Evolutionary conservation across 2,329 filamentous ascomycete genomes (phyloP).

Genomic region (Aspergillus versicolor): DNA sequence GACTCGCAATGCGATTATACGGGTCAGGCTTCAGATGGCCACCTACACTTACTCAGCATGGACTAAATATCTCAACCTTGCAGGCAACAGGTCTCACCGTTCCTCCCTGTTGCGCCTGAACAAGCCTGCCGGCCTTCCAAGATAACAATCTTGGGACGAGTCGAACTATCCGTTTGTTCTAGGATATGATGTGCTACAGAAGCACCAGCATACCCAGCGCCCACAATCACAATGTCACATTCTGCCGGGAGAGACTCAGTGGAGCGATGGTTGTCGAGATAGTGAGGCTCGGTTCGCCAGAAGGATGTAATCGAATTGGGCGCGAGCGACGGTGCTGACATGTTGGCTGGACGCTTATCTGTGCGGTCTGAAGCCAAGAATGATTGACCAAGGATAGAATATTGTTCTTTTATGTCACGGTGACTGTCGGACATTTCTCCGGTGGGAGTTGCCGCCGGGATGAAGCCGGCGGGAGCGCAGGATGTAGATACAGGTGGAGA

Average conservation of each 20-base stretch:
- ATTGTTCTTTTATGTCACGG: too few relatives aligned
- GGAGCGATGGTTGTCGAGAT: conserved; percentile 43
- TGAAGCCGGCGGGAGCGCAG: too few relatives aligned
- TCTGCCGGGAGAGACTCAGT: conserved; percentile 37
- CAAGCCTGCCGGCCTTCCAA: conserved; percentile 43
- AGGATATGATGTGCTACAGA: conserved; percentile 44
- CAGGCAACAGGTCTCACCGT: conserved; percentile 25
- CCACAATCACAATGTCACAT: conserved; percentile 47
- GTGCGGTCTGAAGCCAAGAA: too few relatives aligned
- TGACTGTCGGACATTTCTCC: too few relatives aligned
- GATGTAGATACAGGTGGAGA: too few relatives aligned
- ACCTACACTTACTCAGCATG: conserved; percentile 15
- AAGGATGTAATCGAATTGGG: conserved; percentile 30
- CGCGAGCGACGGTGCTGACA: background rate
- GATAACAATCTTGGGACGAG: conserved; percentile 28
- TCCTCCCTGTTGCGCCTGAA: conserved; percentile 44
- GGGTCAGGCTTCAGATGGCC: conserved; percentile 46
- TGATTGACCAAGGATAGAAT: too few relatives aligned
- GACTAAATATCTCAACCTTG: too few relatives aligned
- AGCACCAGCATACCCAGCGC: conserved; percentile 46
- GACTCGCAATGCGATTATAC: conserved; percentile 37
- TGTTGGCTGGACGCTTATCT: too few relatives aligned
- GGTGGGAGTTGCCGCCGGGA: too few relatives aligned
- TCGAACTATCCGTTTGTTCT: conserved; percentile 11
- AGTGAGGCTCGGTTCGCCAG: conserved; percentile 44